These are phyloP conservation scores for Hondaea fermentalgiana DNA, from an alignment of 108 stramenopile genomes.

Conservation along the genomic window DNA sequence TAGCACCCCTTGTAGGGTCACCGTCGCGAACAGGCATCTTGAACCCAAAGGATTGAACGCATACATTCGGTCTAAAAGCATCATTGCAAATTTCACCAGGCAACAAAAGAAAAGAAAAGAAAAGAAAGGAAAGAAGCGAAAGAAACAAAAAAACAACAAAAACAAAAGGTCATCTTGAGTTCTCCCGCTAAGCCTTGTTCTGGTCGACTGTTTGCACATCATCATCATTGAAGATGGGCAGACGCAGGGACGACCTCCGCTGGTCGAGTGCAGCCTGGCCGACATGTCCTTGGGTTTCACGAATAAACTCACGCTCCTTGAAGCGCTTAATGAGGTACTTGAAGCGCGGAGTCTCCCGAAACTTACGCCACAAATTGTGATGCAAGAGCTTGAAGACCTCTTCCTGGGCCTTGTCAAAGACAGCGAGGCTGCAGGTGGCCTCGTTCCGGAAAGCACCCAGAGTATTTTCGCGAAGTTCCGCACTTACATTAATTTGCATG, in stretches of 20 bases:
- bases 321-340: not conserved
- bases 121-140: too few species aligned
- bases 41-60: too few species aligned
- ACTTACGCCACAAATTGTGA: not conserved
- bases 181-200: too few species aligned
- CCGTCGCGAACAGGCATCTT: too few species aligned
- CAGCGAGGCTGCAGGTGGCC: not conserved
- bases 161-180: too few species aligned
- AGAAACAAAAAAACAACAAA: too few species aligned
- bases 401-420: not conserved
- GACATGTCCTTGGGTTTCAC: not conserved
- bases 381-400: not conserved
- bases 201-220: not conserved
- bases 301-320: not conserved
- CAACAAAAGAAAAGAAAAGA: too few species aligned
- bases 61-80: too few species aligned
- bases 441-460: not conserved
- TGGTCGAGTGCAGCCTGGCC: not conserved
- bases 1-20: too few species aligned
- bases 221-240: not conserved
- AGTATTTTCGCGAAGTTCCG: not conserved
- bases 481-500: not conserved
- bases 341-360: not conserved
- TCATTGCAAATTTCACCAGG: too few species aligned
- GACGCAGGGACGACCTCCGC: not conserved